Conservation (phyloP, 345 rosid species). For the Camelina hispida region DNA sequence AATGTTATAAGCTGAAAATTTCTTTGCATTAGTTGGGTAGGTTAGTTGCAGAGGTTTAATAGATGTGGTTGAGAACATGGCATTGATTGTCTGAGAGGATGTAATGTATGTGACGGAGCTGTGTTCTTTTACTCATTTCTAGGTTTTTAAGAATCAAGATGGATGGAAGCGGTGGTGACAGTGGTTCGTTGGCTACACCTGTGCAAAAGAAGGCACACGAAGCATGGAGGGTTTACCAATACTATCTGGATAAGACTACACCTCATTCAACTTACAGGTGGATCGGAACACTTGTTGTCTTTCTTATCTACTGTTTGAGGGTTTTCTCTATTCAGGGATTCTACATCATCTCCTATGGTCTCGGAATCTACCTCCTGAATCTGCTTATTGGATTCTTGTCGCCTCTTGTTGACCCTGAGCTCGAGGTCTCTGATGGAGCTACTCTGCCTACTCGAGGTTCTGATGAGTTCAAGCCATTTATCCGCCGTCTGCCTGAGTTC, state of each 20-base stretch:
- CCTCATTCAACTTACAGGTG: slow-evolving; percentile 82
- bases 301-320: slow-evolving; percentile 64
- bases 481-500: slow-evolving; percentile 95
- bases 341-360: slow-evolving; percentile 86
- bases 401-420: slow-evolving; percentile 90
- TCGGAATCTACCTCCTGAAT: slow-evolving; percentile 89
- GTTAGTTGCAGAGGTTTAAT: not conserved
- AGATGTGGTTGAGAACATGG: not conserved
- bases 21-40: not conserved
- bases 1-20: not conserved
- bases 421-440: slow-evolving; percentile 66
- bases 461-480: slow-evolving; percentile 96
- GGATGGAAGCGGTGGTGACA: slow-evolving; percentile 80
- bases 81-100: slow-evolving; percentile 16
- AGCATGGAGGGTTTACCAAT: slow-evolving; percentile 79
- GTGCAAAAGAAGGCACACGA: slow-evolving; percentile 68
- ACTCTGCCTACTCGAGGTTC: slow-evolving; percentile 89
- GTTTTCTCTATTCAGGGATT: slow-evolving; percentile 81
- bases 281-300: slow-evolving; percentile 70
- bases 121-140: slow-evolving; percentile 16
- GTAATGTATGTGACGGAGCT: not conserved
- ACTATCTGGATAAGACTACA: slow-evolving; percentile 85
- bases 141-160: slow-evolving; percentile 54
- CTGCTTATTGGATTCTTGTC: slow-evolving; percentile 93
- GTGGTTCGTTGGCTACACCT: slow-evolving; percentile 60